Conservation (phyloP, 768 basidiomycete species). For the Naganishia vaughanmartiniae region DNA sequence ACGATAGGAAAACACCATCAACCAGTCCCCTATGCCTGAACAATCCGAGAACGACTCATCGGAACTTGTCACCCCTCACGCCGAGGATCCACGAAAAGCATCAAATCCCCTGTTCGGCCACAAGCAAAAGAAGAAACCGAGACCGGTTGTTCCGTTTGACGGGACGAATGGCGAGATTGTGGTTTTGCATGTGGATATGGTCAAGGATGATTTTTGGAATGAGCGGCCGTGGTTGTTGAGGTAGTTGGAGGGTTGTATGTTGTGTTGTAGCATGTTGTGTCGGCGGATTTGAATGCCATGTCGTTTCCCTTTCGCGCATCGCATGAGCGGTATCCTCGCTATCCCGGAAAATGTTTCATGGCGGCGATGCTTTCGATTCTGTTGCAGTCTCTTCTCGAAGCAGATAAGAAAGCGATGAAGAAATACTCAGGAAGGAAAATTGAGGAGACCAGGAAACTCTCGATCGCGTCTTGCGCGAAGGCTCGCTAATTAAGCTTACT, state of each 20-base stretch:
- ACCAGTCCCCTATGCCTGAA: not conserved
- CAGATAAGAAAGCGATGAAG: too few relatives aligned
- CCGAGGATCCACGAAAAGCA: not conserved
- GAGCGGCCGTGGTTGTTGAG: conserved; percentile 56
- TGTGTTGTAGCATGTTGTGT: too few relatives aligned
- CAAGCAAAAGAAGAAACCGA: conserved; percentile 50
- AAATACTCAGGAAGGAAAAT: too few relatives aligned
- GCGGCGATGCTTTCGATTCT: too few relatives aligned
- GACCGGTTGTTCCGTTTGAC: conserved; percentile 52
- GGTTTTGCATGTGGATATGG: conserved; percentile 77
- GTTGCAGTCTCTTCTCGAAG: too few relatives aligned
- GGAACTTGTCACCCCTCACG: not conserved
- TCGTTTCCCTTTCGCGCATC: too few relatives aligned
- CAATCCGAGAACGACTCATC: not conserved
- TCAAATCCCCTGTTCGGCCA: conserved; percentile 15
- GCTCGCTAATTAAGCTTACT: too few relatives aligned
- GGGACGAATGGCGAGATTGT: conserved; percentile 55
- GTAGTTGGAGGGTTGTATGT: not conserved
- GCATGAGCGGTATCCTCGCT: too few relatives aligned
- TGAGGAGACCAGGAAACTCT: too few relatives aligned
- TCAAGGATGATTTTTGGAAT: conserved; percentile 76
- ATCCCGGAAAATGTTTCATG: too few relatives aligned
- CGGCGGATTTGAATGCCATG: too few relatives aligned
- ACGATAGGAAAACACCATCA: not conserved
- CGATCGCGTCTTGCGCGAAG: too few relatives aligned